phyloP scores from a whole-genome alignment of 2,329 filamentous ascomycete species.

The Eurotiales sp. region DNA sequence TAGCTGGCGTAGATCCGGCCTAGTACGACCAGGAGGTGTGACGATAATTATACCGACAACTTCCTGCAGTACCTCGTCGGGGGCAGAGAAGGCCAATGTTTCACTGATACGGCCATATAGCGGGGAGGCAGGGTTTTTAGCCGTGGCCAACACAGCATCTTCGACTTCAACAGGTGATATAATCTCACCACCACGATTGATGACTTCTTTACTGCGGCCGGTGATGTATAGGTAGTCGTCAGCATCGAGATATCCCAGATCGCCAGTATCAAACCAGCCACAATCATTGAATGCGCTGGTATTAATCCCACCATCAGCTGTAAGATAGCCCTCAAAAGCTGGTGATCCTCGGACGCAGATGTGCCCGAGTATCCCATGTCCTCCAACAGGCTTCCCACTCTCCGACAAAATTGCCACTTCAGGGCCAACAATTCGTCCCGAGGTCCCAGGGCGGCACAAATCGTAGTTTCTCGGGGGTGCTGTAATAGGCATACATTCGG shows the following conservation, averaged over 20 bases:
- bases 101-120: background rate
- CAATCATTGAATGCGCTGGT: background rate
- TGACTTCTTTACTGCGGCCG: conserved; percentile 88
- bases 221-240: conserved; percentile 84
- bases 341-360: background rate
- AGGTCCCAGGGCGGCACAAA: background rate
- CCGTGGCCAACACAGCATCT: background rate
- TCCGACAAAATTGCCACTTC: background rate
- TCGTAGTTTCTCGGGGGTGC: background rate
- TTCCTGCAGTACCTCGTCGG: background rate
- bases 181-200: conserved; percentile 76
- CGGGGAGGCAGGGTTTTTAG: background rate
- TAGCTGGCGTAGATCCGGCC: background rate
- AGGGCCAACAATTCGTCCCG: background rate
- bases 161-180: conserved; percentile 80
- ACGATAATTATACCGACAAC: background rate
- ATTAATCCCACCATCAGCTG: background rate
- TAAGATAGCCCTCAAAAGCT: background rate
- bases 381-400: background rate
- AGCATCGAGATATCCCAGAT: conserved; percentile 75
- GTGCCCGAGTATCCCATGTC: background rate
- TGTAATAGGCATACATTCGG: background rate
- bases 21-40: background rate
- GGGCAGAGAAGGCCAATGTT: background rate
- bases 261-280: conserved; percentile 77